Percentiles rank a stretch among this genome's conserved stretches.
Evolutionary conservation across 2,329 filamentous ascomycete genomes (phyloP).

Genomic region (Penicillium corylophilum): DNA sequence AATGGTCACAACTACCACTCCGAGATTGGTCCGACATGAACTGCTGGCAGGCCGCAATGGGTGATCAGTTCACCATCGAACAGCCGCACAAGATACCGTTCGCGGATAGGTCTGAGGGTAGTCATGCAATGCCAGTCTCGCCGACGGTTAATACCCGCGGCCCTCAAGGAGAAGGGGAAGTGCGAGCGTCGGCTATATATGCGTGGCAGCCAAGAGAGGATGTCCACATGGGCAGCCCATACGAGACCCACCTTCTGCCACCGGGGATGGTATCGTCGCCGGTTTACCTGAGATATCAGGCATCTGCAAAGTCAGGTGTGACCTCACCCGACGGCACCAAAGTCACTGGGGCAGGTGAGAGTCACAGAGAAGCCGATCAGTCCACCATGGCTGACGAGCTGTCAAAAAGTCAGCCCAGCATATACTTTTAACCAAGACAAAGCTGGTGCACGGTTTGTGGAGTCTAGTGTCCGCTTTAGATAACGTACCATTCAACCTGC

Average conservation of each 20-base stretch:
- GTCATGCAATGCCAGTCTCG: constrained; percentile 2
- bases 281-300: constrained; percentile 5
- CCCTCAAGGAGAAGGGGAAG: constrained; percentile 2
- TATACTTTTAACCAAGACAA: constrained; percentile 19
- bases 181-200: not conserved
- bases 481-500: constrained; percentile 11
- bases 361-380: not conserved
- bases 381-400: constrained; percentile 16
- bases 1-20: constrained; percentile 22
- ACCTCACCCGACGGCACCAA: constrained; percentile 2
- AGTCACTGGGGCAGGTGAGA: not conserved
- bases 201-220: constrained; percentile 7
- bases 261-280: constrained; percentile 6
- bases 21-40: constrained; percentile 18
- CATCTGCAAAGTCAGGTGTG: constrained; percentile 3
- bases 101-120: not conserved
- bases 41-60: constrained; percentile 17
- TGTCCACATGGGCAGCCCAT: constrained; percentile 1
- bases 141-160: not conserved
- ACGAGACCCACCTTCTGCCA: constrained; percentile 6
- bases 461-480: not conserved
- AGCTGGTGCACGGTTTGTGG: not conserved
- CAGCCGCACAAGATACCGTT: not conserved
- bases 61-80: constrained; percentile 15
- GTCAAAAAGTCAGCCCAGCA: constrained; percentile 16